A percentile compares a stretch with the other conserved stretches of the same genome.
These are phyloP conservation scores for Hyaloscypha bicolor DNA, from an alignment of 495 filamentous ascomycete genomes.

Conservation along the genomic window DNA sequence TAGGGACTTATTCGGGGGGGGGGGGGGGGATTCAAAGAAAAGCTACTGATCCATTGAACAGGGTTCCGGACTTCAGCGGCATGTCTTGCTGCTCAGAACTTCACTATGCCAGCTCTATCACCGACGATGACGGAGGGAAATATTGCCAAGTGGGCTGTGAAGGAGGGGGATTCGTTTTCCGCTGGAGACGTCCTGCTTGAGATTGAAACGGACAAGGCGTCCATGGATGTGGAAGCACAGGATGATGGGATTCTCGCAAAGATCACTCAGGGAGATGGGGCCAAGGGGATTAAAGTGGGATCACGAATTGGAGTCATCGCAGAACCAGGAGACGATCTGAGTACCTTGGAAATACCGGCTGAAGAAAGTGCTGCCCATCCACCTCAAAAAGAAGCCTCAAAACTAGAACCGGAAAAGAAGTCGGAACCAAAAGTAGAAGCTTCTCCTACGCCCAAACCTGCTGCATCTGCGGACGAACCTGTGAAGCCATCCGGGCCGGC, in stretches of 20 bases:
- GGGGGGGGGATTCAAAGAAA: slow-evolving; percentile 10
- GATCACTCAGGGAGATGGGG: slow-evolving; percentile 70
- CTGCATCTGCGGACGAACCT: slow-evolving; percentile 33
- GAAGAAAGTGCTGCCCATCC: slow-evolving; percentile 51
- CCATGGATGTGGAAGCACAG: slow-evolving; percentile 89
- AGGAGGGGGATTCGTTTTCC: slow-evolving; percentile 74
- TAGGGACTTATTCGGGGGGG: slow-evolving; percentile 32
- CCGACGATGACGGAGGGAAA: slow-evolving; percentile 89
- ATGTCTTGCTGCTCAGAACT: slow-evolving; percentile 68
- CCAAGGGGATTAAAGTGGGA: slow-evolving; percentile 72
- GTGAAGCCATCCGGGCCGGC: slow-evolving; percentile 45
- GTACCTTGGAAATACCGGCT: slow-evolving; percentile 64
- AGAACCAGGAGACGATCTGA: slow-evolving; percentile 74
- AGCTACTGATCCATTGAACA: slow-evolving; percentile 35
- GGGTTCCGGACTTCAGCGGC: slow-evolving; percentile 64
- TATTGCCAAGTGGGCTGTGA: slow-evolving; percentile 74
- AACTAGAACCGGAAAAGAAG: slow-evolving; percentile 25
- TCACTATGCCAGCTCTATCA: slow-evolving; percentile 84
- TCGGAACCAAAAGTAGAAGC: slow-evolving; percentile 21
- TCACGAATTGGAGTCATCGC: slow-evolving; percentile 75
- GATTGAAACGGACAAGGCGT: slow-evolving; percentile 87
- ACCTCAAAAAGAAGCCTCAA: slow-evolving; percentile 38
- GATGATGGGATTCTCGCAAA: slow-evolving; percentile 80
- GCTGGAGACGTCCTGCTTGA: slow-evolving; percentile 82
- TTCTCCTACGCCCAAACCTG: slow-evolving; percentile 17